Base-by-base conservation (phyloP, 306 rosid genomes). In the Crotalaria pallida region DNA sequence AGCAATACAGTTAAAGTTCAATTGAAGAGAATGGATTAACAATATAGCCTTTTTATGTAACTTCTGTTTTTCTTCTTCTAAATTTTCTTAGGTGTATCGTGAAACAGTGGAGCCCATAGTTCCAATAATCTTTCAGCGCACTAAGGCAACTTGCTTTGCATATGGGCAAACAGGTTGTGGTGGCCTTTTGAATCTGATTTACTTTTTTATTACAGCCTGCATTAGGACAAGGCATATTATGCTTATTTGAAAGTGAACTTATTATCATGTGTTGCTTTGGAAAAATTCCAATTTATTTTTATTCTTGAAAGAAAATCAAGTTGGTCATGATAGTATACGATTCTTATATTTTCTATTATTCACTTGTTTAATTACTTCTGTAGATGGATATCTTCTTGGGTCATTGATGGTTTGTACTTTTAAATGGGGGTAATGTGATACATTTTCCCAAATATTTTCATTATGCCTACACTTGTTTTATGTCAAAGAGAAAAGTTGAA, bases 81-180 rank as follows among this genome's bases (percentile, higher is more conserved):
- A 36, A 19, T 19, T 65, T 70, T 24, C 48, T 24, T 63, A 92
- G 98, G 96, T 92, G 3, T 92, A 92, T 77, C 83, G 76, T 73
- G 96, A 92, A 81, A 91, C 97, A 9, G 98, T 92, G 80, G 94
- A 92, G 80, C 98, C 98, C 74, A 92, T 92, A 76, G 94, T 92
- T 79, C 98, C 98, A 22, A 85, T 92, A 55, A 92, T 92, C 57
- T 92, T 92, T 75, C 92, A 92, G 71, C 88, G 98, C 40, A 92
- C 98, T 7, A 92, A 92, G 77, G 98, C 96, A 31, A 92, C 98
- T 34, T 92, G 98, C 83, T 92, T 92, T 79, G 98, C 98, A 11
- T 92, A 92, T 74, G 98, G 98, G 5, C 98, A 92, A 87, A 92
- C 98, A 79, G 98, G 98, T 89, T 76, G 70, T 65, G 27, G 21